Conservation (phyloP, 768 basidiomycete genomes). For the Tulasnella sp. region DNA sequence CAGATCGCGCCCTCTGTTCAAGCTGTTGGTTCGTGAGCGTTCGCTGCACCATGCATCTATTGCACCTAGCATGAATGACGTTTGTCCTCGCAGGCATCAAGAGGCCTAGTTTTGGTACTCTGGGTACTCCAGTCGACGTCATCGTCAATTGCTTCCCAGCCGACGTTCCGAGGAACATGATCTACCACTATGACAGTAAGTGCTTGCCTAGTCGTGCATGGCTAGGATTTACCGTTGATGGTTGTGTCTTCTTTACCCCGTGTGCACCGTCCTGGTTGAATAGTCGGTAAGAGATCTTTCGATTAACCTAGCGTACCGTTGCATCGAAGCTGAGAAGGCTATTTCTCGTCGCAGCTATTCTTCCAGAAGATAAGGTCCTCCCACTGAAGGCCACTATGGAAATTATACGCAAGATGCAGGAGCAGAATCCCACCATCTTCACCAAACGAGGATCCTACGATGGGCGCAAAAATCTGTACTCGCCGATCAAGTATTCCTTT, state of each 20-base stretch:
- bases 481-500: neutral
- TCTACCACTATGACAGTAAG: slow-evolving; percentile 81
- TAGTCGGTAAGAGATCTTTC: slow-evolving; percentile 51
- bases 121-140: slow-evolving; percentile 53
- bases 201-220: slow-evolving; percentile 27
- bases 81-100: slow-evolving; percentile 41
- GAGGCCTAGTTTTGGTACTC: slow-evolving; percentile 64
- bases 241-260: neutral
- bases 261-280: neutral
- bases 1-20: neutral
- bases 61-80: neutral
- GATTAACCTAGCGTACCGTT: neutral
- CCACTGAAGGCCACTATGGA: slow-evolving; percentile 73
- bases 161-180: slow-evolving; percentile 62
- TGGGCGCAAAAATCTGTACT: slow-evolving; percentile 69
- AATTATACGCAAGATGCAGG: slow-evolving; percentile 50
- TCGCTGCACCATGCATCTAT: neutral
- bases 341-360: slow-evolving; percentile 53
- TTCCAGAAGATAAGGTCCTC: slow-evolving; percentile 67
- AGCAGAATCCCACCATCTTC: slow-evolving; percentile 60
- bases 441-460: slow-evolving; percentile 76
- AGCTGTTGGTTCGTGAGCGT: neutral
- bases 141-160: slow-evolving; percentile 66
- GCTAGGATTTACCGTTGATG: neutral
- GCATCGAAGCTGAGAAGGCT: slow-evolving; percentile 34